phyloP scores from a whole-genome alignment of 164 flowering plant species.

The Macadamia tetraphylla region DNA sequence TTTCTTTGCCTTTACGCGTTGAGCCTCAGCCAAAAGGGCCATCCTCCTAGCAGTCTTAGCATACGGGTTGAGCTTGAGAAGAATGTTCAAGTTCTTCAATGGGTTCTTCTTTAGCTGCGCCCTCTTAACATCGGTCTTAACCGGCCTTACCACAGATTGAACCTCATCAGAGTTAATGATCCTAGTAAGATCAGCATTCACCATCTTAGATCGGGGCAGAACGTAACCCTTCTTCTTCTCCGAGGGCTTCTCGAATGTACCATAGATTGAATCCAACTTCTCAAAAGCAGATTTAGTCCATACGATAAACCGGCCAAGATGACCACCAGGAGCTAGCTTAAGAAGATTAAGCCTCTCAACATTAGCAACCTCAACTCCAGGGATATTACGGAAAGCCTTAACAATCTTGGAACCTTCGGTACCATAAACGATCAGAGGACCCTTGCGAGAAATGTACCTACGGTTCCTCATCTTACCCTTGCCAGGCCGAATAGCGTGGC shows the following conservation, averaged over 20 bases:
- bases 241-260: constrained; percentile 60
- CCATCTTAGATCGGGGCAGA: constrained; percentile 78
- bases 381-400: constrained; percentile 79
- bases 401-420: constrained; percentile 73
- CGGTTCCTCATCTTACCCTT: constrained; percentile 90
- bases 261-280: constrained; percentile 77
- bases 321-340: constrained; percentile 91
- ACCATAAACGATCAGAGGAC: constrained; percentile 73
- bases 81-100: constrained; percentile 61
- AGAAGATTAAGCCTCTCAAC: constrained; percentile 75
- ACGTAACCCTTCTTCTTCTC: constrained; percentile 84
- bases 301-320: constrained; percentile 70
- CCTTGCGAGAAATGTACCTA: constrained; percentile 57
- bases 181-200: constrained; percentile 76
- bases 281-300: constrained; percentile 90
- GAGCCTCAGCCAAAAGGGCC: constrained; percentile 80
- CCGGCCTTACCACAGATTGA: constrained; percentile 72
- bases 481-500: constrained; percentile 63
- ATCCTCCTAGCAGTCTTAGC: constrained; percentile 90
- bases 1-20: constrained; percentile 62
- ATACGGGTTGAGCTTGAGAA: constrained; percentile 79
- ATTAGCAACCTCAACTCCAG: constrained; percentile 61
- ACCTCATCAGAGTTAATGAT: constrained; percentile 89
- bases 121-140: constrained; percentile 70
- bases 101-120: constrained; percentile 88